Conservation (phyloP, 2,329 filamentous ascomycete genomes). For the Ceratocystis smalleyi region DNA sequence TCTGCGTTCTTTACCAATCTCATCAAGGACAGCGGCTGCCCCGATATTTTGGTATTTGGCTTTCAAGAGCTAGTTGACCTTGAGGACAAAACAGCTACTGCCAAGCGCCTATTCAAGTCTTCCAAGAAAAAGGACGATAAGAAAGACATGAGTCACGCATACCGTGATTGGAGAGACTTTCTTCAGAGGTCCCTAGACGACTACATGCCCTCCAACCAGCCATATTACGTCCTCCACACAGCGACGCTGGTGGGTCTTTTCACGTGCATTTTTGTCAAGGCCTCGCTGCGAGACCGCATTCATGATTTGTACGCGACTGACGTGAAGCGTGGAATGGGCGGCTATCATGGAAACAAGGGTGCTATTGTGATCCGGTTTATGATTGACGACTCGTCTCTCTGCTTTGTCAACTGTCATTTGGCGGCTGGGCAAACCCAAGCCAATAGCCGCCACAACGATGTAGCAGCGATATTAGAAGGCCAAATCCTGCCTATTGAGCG, state of each 20-base stretch:
- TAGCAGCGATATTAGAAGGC: conserved; percentile 75
- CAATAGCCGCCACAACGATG: conserved; percentile 79
- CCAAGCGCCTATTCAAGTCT: conserved; percentile 56
- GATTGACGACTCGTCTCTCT: conserved; percentile 83
- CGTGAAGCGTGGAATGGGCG: conserved; percentile 92
- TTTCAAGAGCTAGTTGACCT: conserved; percentile 98
- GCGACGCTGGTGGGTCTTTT: conserved; percentile 83
- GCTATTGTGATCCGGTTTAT: conserved; percentile 84
- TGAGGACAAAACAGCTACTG: conserved; percentile 92
- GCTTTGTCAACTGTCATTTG: conserved; percentile 94
- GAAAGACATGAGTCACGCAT: conserved; percentile 88
- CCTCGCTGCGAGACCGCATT: conserved; percentile 59
- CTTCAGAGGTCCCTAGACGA: conserved; percentile 70
- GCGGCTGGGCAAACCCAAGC: conserved; percentile 88
- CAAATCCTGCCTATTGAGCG: conserved; percentile 56
- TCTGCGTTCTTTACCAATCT: conserved; percentile 67
- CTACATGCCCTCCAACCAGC: conserved; percentile 57
- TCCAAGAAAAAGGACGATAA: conserved; percentile 71
- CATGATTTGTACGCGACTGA: conserved; percentile 63
- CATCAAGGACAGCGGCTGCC: conserved; percentile 57
- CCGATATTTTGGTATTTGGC: conserved; percentile 86
- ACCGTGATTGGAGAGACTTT: conserved; percentile 91
- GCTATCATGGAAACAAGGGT: conserved; percentile 90
- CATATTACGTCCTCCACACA: conserved; percentile 77
- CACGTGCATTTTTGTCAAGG: conserved; percentile 87